Percentiles rank a stretch among this genome's conserved stretches.
phyloP scores from a whole-genome alignment of 2,329 filamentous ascomycete genomes.

The Karstenula rhodostoma region DNA sequence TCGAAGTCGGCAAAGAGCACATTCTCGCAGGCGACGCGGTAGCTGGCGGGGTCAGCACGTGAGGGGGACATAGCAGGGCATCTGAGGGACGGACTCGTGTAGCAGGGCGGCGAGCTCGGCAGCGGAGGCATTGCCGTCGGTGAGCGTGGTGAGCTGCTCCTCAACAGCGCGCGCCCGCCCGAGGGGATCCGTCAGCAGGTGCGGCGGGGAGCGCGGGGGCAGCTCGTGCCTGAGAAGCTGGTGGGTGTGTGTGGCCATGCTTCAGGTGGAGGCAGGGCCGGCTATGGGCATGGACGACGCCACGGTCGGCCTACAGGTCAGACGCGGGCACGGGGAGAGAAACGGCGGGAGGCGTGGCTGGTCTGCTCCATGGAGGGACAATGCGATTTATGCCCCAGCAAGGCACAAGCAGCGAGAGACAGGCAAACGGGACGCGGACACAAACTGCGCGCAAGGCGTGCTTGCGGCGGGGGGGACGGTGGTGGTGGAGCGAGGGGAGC shows the following conservation, averaged over 20 bases:
- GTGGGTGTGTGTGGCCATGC: slow-evolving; percentile 58
- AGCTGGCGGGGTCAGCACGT: slow-evolving; percentile 56
- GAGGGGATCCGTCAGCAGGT: slow-evolving; percentile 31
- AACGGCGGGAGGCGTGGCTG: slow-evolving; percentile 55
- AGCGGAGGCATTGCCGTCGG: slow-evolving; percentile 59
- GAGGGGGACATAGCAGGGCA: slow-evolving; percentile 11
- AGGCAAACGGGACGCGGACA: slow-evolving; percentile 4
- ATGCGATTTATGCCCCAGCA: slow-evolving; percentile 37
- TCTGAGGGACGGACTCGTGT: slow-evolving; percentile 39
- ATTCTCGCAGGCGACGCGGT: slow-evolving; percentile 75
- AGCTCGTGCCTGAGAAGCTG: slow-evolving; percentile 61
- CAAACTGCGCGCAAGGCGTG: slow-evolving; percentile 20
- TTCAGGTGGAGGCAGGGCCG: slow-evolving; percentile 31
- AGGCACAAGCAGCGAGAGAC: slow-evolving; percentile 42
- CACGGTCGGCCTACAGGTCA: slow-evolving; percentile 65
- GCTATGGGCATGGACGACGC: slow-evolving; percentile 53
- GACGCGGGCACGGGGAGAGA: slow-evolving; percentile 62
- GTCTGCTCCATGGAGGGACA: slow-evolving; percentile 67
- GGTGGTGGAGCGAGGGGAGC: background rate
- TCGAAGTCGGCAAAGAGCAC: slow-evolving; percentile 77
- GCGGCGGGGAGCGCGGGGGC: slow-evolving; percentile 5
- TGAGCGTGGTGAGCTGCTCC: slow-evolving; percentile 59
- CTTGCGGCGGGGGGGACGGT: slow-evolving; percentile 4
- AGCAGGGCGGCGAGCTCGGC: slow-evolving; percentile 58
- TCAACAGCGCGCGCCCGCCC: slow-evolving; percentile 58